Base-by-base conservation (phyloP, 768 basidiomycete species). In the Phlegmacium glaucopus region DNA sequence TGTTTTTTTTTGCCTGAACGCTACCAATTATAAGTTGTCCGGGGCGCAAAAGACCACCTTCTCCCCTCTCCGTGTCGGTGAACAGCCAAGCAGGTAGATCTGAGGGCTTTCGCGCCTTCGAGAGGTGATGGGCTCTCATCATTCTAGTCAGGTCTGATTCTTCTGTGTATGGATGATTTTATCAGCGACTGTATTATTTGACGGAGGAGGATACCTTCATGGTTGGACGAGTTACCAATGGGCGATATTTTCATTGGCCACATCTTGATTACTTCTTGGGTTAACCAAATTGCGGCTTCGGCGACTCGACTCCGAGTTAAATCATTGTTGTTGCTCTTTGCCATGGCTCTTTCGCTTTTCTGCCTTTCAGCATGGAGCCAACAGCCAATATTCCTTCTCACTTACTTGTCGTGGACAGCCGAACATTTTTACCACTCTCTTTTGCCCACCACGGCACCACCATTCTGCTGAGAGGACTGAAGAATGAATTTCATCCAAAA, bases 61-160 rank as follows among this genome's bases (percentile, higher is more conserved):
- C 61, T 52, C 49, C 46, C 70, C 70, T 36, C 55, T 85, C 83
- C 35, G 65, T 70, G 45, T 76, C 79, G 37, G 74, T 74, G 48
- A 86, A 85, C 13, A 87, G 71, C 85, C 84, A 86, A 7, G 71
- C 65, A 9, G 85, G 83, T 15, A 87, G 72, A 57, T 85, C 83
- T 25, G 72, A 56, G 9, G 75, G 77, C 30, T 72, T 67, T 18
- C 72, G 72, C 16, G 82, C 83, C 60, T 82, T 81, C 22, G 73
- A 74, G 40, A 83, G 71, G 54, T 86, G 78, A 59, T 85, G 86
- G 1, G 79, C 76, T 58, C 83, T 84, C 80, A 86, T 78, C 4
- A 78, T 79, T n/a, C 74, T 74, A 4, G 74, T 76, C 28, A 87
- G 71, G 29, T 78, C 78, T 4, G 79, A 79, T 51, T 85, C 84